Conservation (phyloP, 441 rosid species). For the Brassica hybrid region DNA sequence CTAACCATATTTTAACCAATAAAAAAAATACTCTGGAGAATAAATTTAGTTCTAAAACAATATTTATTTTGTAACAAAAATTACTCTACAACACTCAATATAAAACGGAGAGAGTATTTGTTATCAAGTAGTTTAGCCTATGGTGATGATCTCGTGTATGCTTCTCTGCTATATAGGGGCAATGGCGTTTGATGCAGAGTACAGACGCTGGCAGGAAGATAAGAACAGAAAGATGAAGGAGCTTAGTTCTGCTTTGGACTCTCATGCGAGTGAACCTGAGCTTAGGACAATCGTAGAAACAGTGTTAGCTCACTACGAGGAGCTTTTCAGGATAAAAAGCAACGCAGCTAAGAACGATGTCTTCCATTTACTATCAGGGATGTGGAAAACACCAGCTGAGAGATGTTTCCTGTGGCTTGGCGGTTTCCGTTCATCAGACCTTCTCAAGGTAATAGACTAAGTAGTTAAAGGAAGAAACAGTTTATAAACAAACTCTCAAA, state of each 20-base stretch:
- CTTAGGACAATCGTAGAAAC: constrained; percentile 85
- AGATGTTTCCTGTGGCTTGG: constrained; percentile 99
- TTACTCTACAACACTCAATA: too few relatives aligned
- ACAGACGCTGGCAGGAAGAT: constrained; percentile 92
- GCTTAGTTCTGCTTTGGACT: constrained; percentile 81
- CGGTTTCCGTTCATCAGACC: constrained; percentile 97
- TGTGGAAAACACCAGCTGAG: constrained; percentile 99
- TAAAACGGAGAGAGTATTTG: not conserved
- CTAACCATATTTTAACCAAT: too few relatives aligned
- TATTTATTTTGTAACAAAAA: too few relatives aligned
- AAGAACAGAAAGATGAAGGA: constrained; percentile 81
- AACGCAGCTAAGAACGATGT: constrained; percentile 96
- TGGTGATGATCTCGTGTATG: constrained; percentile 3
- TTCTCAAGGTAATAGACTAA: constrained; percentile 57
- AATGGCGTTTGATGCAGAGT: constrained; percentile 85
- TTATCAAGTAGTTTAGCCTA: constrained; percentile 1
- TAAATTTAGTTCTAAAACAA: too few relatives aligned
- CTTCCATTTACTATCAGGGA: constrained; percentile 94
- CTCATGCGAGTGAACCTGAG: constrained; percentile 91
- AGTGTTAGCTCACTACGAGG: constrained; percentile 85
- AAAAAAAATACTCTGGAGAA: too few relatives aligned
- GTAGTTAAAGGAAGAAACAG: not conserved
- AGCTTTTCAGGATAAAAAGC: constrained; percentile 89
- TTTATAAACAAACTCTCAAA: too few relatives aligned
- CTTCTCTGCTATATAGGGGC: not conserved